Evolutionary conservation across 2,329 filamentous ascomycete species (phyloP), one percentile per base, ranked within the genome.

Genomic region (Stemphylium vesicarium): DNA sequence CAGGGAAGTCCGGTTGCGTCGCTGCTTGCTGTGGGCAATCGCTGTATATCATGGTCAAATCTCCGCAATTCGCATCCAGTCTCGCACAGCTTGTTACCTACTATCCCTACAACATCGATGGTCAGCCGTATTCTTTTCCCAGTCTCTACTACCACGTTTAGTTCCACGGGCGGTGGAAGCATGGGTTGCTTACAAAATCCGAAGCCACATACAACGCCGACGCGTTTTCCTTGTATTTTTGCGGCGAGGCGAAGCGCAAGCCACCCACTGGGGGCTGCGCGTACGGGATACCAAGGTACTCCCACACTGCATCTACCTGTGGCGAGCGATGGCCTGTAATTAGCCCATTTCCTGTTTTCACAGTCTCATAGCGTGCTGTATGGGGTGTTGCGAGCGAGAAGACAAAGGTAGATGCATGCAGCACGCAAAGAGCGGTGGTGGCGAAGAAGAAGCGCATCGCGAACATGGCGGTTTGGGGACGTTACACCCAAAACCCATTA

Each of bases 251-350:
- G 44, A 72, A 76, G 36, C 73, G 67, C 4, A 74, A 53, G 7
- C 66, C 36, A 4, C 71, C 71, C 2, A 70, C 33, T 7, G 73
- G 73, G 7, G 71, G 66, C 42, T 65, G 50, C 6, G 73, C 74
- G 46, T 70, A 76, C 1, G 68, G 71, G 15, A 75, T 70, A 0
- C 73, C 73, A 6, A 76, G 54, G 42, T 74, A 76, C 36, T 75
- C 69, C 45, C 58, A 63, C 8, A 71, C 69, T 4, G 36, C 40
- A 43, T 35, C 54, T 12, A 22, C 50, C n/a, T 59, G 59, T 10
- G 49, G 38, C 12, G 70, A 59, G 12, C 41, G 45, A 57, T 73
- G 70, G 12, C 70, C 72, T 13, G 56, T 62, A 12, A 66, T 56
- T 4, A 15, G n/a, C 22, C 64, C 60, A 20, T 59, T 64, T 11